Evolutionary conservation across 768 basidiomycete species (phyloP).

Genomic region (Melanogaster broomeanus): DNA sequence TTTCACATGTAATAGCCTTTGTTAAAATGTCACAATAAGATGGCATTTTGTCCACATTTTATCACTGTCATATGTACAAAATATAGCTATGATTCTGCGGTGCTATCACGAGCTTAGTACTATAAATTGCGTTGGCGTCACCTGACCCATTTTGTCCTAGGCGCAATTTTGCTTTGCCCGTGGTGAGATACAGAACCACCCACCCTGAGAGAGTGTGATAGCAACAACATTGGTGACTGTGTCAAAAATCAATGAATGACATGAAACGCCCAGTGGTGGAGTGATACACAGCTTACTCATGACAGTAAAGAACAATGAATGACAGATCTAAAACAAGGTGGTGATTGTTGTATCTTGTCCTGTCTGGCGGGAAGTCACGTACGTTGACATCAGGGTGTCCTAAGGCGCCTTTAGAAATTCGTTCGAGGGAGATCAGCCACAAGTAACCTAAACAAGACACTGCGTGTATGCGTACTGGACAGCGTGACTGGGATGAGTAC

Average conservation of each 20-base stretch:
- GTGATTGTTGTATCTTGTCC: not conserved
- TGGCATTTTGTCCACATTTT: too few species aligned
- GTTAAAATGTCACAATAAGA: too few species aligned
- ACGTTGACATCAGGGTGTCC: not conserved
- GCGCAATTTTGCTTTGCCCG: too few species aligned
- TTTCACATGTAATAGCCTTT: too few species aligned
- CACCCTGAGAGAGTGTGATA: not conserved
- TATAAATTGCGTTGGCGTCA: too few species aligned
- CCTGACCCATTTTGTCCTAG: too few species aligned
- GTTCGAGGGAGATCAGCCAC: not conserved
- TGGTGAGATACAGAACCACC: not conserved
- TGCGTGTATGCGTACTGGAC: not conserved
- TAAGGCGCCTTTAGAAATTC: not conserved
- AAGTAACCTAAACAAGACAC: not conserved
- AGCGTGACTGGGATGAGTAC: too few species aligned
- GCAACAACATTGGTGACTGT: not conserved
- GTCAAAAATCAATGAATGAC: not conserved
- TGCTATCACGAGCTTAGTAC: too few species aligned
- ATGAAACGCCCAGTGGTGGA: not conserved
- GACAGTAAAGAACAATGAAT: not conserved
- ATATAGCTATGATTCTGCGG: too few species aligned
- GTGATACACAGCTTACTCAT: not conserved
- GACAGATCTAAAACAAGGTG: not conserved
- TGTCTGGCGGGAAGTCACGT: not conserved
- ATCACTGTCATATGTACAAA: too few species aligned